A percentile compares a stretch with the other conserved stretches of the same genome.
Evolutionary conservation across 495 filamentous ascomycete genomes (phyloP).

Genomic region (Xylaria cubensis): DNA sequence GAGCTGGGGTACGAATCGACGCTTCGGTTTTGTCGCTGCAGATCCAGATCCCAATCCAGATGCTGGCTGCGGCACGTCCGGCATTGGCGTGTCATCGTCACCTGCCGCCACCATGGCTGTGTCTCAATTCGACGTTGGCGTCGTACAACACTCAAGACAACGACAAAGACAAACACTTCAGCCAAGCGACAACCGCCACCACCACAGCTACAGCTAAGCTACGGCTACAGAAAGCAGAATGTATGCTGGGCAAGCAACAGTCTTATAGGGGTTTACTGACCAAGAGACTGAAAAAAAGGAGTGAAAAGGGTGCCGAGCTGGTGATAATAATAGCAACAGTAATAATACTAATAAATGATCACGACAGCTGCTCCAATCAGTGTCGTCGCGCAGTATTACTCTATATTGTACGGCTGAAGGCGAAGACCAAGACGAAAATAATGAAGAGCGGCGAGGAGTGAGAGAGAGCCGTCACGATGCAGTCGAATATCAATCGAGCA

Average conservation of each 20-base stretch:
- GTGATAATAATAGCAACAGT: background rate
- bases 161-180: too few species aligned
- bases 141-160: conserved; percentile 6
- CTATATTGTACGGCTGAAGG: background rate
- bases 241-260: background rate
- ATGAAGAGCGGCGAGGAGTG: background rate
- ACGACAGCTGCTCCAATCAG: background rate
- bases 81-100: conserved; percentile 15
- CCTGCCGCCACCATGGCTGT: conserved; percentile 23
- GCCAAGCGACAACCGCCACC: background rate
- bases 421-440: background rate
- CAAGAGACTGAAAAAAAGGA: background rate
- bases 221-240: background rate
- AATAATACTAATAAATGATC: conserved; percentile 3
- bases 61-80: conserved; percentile 15
- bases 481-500: conserved; percentile 1
- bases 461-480: conserved; percentile 4
- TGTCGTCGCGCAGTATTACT: background rate
- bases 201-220: conserved; percentile 1
- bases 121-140: background rate
- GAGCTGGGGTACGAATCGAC: conserved; percentile 60
- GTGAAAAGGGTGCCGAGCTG: conserved; percentile 4
- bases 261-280: background rate
- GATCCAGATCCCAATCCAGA: background rate
- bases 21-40: conserved; percentile 44